These are phyloP conservation scores for Ganoderma leucocontextum DNA, from an alignment of 1,284 basidiomycete species.

Conservation along the genomic window DNA sequence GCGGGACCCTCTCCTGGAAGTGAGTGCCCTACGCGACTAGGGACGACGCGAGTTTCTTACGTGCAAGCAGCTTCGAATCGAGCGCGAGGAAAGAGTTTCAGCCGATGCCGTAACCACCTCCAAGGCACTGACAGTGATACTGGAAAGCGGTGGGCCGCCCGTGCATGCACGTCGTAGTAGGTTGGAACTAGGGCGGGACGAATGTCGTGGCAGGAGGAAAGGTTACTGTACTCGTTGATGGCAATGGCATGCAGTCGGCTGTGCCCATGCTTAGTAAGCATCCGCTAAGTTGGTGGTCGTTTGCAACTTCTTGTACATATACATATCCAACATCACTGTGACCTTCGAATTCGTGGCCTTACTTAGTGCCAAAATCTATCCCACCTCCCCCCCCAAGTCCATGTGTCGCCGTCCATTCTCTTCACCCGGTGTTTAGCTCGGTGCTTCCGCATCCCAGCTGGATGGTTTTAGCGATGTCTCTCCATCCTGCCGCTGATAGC, in stretches of 20 bases:
- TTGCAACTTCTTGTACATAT: too few relatives aligned
- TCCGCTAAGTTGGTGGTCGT: too few relatives aligned
- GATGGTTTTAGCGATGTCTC: neutral
- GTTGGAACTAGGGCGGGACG: neutral
- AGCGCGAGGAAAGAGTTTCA: neutral
- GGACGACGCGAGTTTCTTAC: neutral
- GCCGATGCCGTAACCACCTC: neutral
- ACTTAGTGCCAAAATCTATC: too few relatives aligned
- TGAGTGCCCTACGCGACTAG: neutral
- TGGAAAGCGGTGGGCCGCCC: neutral
- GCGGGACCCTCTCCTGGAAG: neutral
- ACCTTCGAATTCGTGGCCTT: too few relatives aligned
- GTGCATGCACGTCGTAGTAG: neutral
- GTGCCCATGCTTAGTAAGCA: too few relatives aligned
- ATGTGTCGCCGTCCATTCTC: neutral
- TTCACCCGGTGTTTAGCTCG: neutral
- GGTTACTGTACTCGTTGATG: too few relatives aligned
- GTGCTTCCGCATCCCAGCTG: neutral
- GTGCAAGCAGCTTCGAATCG: neutral
- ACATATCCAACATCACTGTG: too few relatives aligned
- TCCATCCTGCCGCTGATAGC: neutral
- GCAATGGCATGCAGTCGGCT: too few relatives aligned
- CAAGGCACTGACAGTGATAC: neutral
- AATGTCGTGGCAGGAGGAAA: neutral
- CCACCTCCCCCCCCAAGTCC: neutral